These are phyloP conservation scores for Alloteropsis semialata DNA, from an alignment of 176 grass and related monocot species.

Conservation along the genomic window DNA sequence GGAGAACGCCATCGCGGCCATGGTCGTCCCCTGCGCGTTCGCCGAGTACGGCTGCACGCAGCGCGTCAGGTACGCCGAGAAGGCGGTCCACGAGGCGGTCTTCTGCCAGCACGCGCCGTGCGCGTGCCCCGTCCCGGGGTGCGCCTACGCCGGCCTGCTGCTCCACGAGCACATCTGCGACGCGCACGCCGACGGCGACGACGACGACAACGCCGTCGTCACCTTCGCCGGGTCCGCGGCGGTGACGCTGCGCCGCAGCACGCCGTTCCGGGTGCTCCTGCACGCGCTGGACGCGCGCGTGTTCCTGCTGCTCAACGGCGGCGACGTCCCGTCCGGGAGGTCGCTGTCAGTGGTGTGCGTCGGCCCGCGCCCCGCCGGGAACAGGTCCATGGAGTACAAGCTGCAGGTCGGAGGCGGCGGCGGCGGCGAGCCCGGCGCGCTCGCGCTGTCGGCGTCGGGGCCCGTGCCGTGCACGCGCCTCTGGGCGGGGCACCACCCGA, in stretches of 20 bases:
- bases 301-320: conserved; percentile 14
- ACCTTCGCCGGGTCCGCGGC: neutral
- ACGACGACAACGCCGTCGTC: neutral
- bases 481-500: neutral
- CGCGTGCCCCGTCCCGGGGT: neutral
- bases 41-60: neutral
- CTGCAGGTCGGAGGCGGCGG: neutral
- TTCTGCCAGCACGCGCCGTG: neutral
- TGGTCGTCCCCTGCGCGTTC: neutral
- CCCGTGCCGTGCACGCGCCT: neutral
- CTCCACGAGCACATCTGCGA: neutral
- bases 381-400: neutral
- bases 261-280: neutral
- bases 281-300: neutral
- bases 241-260: neutral
- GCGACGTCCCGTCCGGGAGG: neutral
- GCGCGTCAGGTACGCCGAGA: neutral
- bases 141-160: neutral
- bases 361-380: neutral
- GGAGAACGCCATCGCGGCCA: neutral
- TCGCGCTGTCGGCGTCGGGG: conserved; percentile 3
- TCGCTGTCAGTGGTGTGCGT: neutral
- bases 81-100: neutral
- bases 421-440: neutral
- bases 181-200: neutral